Evolutionary conservation across 768 basidiomycete genomes (phyloP).

Genomic region (Leucosporidium yakuticum): DNA sequence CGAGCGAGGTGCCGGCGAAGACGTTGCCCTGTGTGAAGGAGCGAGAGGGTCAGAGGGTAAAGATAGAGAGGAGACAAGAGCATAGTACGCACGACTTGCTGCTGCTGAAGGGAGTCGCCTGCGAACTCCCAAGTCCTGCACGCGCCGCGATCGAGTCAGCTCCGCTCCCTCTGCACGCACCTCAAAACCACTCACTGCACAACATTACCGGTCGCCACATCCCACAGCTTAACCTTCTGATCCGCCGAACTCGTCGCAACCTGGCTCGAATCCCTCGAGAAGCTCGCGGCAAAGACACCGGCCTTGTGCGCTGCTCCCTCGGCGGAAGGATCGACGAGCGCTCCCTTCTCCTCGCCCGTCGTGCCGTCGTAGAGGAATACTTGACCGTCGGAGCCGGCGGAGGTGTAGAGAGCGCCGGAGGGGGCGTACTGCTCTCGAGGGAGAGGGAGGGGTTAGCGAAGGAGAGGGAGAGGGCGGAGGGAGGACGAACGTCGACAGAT

Average conservation of each 20-base stretch:
- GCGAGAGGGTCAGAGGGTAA: too few species aligned
- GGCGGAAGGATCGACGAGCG: constrained; percentile 45
- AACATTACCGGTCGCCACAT: constrained; percentile 64
- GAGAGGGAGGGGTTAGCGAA: too few species aligned
- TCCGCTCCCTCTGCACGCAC: too few species aligned
- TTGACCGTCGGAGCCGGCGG: constrained; percentile 87
- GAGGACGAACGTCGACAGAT: constrained; percentile 55
- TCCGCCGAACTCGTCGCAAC: constrained; percentile 47
- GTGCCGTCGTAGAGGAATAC: constrained; percentile 88
- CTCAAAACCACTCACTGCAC: constrained; percentile 19
- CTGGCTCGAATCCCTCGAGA: constrained; percentile 11
- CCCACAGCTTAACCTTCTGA: constrained; percentile 84
- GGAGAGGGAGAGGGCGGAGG: background rate
- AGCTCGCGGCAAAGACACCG: constrained; percentile 27
- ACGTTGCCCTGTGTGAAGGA: constrained; percentile 11
- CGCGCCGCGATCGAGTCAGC: background rate
- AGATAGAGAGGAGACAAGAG: too few species aligned
- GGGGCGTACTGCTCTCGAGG: constrained; percentile 52
- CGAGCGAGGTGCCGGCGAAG: constrained; percentile 17
- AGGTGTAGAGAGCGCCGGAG: constrained; percentile 76
- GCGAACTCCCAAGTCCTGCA: constrained; percentile 25
- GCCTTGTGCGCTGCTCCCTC: constrained; percentile 17
- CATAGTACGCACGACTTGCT: constrained; percentile 11
- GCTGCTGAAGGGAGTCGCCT: constrained; percentile 17
- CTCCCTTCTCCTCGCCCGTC: constrained; percentile 69